Evolutionary conservation across 2,329 filamentous ascomycete genomes (phyloP).

Genomic region (Cladosporium halotolerans): DNA sequence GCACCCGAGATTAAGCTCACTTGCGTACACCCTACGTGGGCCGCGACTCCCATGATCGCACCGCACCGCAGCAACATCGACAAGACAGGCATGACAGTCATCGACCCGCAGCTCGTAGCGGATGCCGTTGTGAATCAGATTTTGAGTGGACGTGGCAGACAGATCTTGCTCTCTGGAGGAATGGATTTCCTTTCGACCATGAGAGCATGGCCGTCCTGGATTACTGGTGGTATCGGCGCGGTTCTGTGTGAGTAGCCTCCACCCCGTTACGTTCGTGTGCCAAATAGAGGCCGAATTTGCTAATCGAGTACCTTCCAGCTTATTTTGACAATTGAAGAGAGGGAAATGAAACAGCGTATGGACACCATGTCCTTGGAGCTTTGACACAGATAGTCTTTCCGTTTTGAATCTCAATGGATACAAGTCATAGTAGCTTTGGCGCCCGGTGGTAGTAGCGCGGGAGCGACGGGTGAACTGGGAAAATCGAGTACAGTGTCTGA

Average conservation of each 20-base stretch:
- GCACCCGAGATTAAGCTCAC: constrained; percentile 39
- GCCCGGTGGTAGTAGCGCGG: too few relatives aligned
- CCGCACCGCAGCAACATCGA: constrained; percentile 29
- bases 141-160: constrained; percentile 34
- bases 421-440: too few relatives aligned
- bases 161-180: constrained; percentile 34
- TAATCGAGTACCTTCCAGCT: too few relatives aligned
- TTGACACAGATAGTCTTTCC: too few relatives aligned
- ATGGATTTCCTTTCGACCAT: constrained; percentile 11
- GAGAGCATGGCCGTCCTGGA: constrained; percentile 17
- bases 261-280: too few relatives aligned
- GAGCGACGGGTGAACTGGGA: too few relatives aligned
- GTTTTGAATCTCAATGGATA: too few relatives aligned
- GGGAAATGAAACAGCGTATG: too few relatives aligned
- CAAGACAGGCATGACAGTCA: constrained; percentile 26
- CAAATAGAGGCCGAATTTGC: too few relatives aligned
- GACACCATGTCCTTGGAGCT: too few relatives aligned
- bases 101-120: constrained; percentile 36
- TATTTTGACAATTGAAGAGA: too few relatives aligned
- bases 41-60: constrained; percentile 35
- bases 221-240: background rate
- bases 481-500: too few relatives aligned
- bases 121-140: constrained; percentile 41
- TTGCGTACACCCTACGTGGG: constrained; percentile 39
- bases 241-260: background rate